Conservation (phyloP, 1,139 yeast genomes). For the Lodderomyces metapsilosis region DNA sequence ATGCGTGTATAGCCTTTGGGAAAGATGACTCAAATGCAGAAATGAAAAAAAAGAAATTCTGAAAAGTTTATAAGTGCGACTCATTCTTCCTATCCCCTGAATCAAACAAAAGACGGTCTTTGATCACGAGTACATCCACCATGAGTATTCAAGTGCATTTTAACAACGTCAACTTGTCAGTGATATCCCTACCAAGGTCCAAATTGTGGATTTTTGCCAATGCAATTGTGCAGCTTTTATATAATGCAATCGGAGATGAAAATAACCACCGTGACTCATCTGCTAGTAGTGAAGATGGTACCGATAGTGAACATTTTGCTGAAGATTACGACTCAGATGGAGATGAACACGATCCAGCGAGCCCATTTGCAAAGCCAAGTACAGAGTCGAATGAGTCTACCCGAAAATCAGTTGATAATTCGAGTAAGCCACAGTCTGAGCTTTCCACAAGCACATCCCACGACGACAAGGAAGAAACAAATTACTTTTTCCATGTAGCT, state of each 20-base stretch:
- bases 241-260: constrained; percentile 19
- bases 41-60: background rate
- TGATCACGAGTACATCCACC: background rate
- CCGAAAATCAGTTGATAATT: constrained; percentile 19
- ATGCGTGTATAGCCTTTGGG: too few relatives aligned
- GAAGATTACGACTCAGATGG: constrained; percentile 14
- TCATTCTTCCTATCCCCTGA: too few relatives aligned
- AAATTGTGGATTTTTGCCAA: constrained; percentile 52
- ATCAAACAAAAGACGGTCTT: background rate
- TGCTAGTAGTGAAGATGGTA: constrained; percentile 15
- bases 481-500: constrained; percentile 51
- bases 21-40: background rate
- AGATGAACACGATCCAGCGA: background rate
- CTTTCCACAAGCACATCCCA: background rate
- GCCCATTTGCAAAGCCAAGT: background rate
- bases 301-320: constrained; percentile 15
- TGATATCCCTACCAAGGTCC: constrained; percentile 48
- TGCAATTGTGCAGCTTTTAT: constrained; percentile 43
- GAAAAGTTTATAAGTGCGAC: too few relatives aligned
- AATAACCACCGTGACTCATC: background rate
- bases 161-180: constrained; percentile 42
- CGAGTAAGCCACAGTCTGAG: constrained; percentile 8
- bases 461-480: constrained; percentile 22
- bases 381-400: background rate
- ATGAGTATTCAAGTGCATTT: constrained; percentile 44